These are phyloP conservation scores for Penicillium ucsense DNA, from an alignment of 495 filamentous ascomycete species.

Conservation along the genomic window DNA sequence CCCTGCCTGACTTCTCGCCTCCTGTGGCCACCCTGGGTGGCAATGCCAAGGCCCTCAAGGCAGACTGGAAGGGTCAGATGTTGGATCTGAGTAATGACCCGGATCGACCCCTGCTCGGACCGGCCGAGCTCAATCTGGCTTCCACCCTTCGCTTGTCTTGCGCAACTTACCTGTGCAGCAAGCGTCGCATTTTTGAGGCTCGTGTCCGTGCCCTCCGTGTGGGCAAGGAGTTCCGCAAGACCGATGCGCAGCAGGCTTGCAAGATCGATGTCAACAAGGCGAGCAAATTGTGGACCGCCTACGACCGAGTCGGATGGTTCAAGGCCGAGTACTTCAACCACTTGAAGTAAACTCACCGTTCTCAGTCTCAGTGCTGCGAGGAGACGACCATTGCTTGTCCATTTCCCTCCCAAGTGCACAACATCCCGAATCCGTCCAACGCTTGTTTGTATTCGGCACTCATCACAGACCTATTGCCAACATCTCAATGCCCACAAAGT, in stretches of 20 bases:
- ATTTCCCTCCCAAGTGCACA: too few species aligned
- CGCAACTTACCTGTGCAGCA: conserved; percentile 88
- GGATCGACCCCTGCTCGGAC: conserved; percentile 64
- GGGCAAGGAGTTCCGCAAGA: conserved; percentile 89
- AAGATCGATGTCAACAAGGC: conserved; percentile 99
- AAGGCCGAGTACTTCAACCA: conserved; percentile 49
- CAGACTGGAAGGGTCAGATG: conserved; percentile 77
- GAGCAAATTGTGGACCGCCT: conserved; percentile 88
- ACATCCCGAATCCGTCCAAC: too few species aligned
- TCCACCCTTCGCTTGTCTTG: conserved; percentile 75
- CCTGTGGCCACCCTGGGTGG: conserved; percentile 52
- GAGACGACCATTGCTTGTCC: background rate
- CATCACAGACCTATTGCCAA: too few species aligned
- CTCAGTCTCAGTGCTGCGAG: background rate
- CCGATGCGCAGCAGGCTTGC: conserved; percentile 93
- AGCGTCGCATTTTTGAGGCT: conserved; percentile 82
- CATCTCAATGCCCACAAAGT: too few species aligned
- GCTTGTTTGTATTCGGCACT: too few species aligned
- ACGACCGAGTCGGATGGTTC: conserved; percentile 85
- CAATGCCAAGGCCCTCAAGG: conserved; percentile 63
- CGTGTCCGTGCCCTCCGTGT: conserved; percentile 58
- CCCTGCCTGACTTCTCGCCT: conserved; percentile 70
- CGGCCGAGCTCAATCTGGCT: conserved; percentile 70
- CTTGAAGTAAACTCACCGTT: conserved; percentile 23
- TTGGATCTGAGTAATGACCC: conserved; percentile 75